Base-by-base conservation (phyloP, 2,329 filamentous ascomycete species). In the Aureobasidium subglaciale region DNA sequence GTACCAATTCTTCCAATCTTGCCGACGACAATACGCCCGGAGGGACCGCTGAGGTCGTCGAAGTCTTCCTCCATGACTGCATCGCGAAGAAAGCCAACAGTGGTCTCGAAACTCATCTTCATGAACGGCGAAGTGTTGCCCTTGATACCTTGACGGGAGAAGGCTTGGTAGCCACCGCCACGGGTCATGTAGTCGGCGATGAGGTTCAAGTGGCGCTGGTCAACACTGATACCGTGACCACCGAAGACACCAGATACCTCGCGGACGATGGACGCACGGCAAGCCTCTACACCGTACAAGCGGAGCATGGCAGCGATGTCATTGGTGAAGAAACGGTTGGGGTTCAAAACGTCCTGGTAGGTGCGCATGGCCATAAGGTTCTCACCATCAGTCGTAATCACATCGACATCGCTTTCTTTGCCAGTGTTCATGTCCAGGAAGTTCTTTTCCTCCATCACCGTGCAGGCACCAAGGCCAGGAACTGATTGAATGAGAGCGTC, bases 51-150 rank as follows among this genome's bases (percentile, higher is more conserved):
- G 59, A 99, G 75, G 65, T 93, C 87, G 70, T 99, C 93, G 79
- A 84, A 89, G 70, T 97, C 93, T 48, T 88, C 85, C 66, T 95
- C 90, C 57, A 95, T 76, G 24, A 96, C 86, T 1, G 93, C 91
- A 67, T 97, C 93, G 70, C 88, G 91, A 65, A 99, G 78, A 77
- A 96, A 96, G 1, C 87, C 86, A 35, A 97, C 81, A 2, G 93
- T 99, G 4, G 93, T 99, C 80, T 99, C 93, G 74, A 97, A 99
- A 70, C 89, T 95, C 92, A 97, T 97, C 80, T 97, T 97, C 73
- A 93, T 92, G 64, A 99, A 92, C 0, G 93, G 90, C 62, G 86
- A 91, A 25, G 92, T 86, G 65, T 89, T 91, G 61, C 88, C 85
- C 67, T 84, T 85, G 59, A 99, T 77, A 1, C 92, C 93, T 67